A percentile compares a stretch with the other conserved stretches of the same genome.
These are phyloP conservation scores for Hemisphaericaspora lyxosophila DNA, from an alignment of 1,139 yeast genomes.

Conservation along the genomic window DNA sequence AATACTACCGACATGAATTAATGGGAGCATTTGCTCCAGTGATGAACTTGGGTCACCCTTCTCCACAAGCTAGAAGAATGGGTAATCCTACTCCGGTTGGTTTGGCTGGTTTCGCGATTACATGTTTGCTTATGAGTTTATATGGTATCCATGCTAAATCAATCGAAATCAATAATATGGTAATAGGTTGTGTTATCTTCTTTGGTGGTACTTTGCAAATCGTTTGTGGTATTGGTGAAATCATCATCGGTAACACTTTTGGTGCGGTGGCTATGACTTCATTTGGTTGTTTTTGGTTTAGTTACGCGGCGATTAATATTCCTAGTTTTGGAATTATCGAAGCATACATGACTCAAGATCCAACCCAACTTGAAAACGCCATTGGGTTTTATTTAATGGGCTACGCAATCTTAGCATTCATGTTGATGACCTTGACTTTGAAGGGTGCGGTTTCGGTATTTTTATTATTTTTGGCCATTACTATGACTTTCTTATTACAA, in stretches of 20 bases:
- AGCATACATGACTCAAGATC: conserved; percentile 45
- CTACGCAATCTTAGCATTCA: conserved; percentile 44
- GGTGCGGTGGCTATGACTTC: conserved; percentile 42
- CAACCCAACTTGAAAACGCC: conserved; percentile 29
- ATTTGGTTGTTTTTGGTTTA: conserved; percentile 44
- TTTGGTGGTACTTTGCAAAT: conserved; percentile 51
- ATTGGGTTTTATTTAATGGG: conserved; percentile 41
- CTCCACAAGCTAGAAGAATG: conserved; percentile 28
- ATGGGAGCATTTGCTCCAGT: conserved; percentile 38
- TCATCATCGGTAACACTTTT: conserved; percentile 37
- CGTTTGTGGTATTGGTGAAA: conserved; percentile 53
- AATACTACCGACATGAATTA: conserved; percentile 38
- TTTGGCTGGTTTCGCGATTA: conserved; percentile 50
- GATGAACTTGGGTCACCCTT: conserved; percentile 39
- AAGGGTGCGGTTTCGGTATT: conserved; percentile 41
- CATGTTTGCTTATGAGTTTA: conserved; percentile 49
- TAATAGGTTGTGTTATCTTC: conserved; percentile 44
- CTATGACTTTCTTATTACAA: conserved; percentile 39
- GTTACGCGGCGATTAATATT: conserved; percentile 35
- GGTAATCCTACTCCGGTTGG: conserved; percentile 62
- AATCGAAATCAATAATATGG: conserved; percentile 30
- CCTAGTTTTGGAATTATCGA: conserved; percentile 51
- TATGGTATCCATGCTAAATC: conserved; percentile 42
- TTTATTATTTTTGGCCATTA: conserved; percentile 33
- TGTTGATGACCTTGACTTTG: conserved; percentile 37